Percentiles rank a stretch among this genome's conserved stretches.
phyloP scores from a whole-genome alignment of 2,329 filamentous ascomycete species.

The Neofusicoccum ribis region DNA sequence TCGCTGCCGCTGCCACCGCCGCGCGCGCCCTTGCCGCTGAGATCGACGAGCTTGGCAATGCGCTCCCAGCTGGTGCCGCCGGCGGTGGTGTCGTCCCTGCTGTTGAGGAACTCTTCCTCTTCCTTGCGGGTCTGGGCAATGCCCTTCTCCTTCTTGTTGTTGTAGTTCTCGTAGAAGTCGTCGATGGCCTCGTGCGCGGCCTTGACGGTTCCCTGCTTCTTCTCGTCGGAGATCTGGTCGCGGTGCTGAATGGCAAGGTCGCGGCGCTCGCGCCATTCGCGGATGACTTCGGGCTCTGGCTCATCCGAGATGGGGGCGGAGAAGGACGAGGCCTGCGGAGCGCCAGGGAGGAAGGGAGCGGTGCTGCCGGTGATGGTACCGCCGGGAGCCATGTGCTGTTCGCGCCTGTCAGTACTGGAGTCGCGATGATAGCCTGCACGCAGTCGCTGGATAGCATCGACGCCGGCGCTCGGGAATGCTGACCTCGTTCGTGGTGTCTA shows the following conservation, averaged over 20 bases:
- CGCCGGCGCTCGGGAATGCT: background rate
- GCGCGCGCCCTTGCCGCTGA: constrained; percentile 87
- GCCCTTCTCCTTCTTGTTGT: constrained; percentile 93
- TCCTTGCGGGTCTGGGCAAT: constrained; percentile 86
- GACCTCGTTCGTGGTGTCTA: constrained; percentile 73
- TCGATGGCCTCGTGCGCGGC: constrained; percentile 94
- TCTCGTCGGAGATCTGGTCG: constrained; percentile 76
- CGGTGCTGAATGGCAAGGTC: constrained; percentile 81
- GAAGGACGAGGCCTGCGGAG: constrained; percentile 32
- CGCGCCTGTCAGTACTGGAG: background rate
- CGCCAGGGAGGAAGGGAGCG: constrained; percentile 56
- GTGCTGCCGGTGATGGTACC: constrained; percentile 75
- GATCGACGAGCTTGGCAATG: constrained; percentile 94
- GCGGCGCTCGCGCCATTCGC: constrained; percentile 87
- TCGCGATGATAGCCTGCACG: background rate
- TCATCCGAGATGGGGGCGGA: constrained; percentile 64
- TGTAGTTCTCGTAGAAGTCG: constrained; percentile 99
- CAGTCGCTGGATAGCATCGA: background rate
- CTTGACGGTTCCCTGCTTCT: constrained; percentile 82
- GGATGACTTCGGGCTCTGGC: constrained; percentile 83
- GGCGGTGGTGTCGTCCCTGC: constrained; percentile 86
- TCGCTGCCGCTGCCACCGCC: constrained; percentile 87
- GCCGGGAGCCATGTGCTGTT: constrained; percentile 69
- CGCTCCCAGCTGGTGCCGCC: constrained; percentile 98
- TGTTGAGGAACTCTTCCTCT: constrained; percentile 87